These are phyloP conservation scores for Primulina huaijiensis DNA, from an alignment of 257 asterid species.

Conservation along the genomic window DNA sequence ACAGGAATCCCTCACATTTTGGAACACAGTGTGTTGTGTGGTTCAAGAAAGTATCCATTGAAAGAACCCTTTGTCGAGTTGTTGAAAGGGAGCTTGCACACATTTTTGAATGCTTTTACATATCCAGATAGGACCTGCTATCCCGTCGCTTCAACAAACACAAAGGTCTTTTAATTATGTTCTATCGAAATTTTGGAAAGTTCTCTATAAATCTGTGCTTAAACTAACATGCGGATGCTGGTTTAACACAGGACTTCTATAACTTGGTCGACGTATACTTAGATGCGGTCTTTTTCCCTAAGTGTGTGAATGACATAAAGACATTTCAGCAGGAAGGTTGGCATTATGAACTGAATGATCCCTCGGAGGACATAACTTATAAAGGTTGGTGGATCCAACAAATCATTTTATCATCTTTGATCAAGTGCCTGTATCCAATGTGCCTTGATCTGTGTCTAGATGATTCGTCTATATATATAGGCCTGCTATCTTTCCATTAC, in stretches of 20 bases:
- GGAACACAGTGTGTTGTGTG: conserved; percentile 96
- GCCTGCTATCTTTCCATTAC: conserved; percentile 13
- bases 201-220: conserved; percentile 7
- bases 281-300: conserved; percentile 96
- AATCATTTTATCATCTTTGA: conserved; percentile 4
- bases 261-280: conserved; percentile 98
- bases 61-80: conserved; percentile 97
- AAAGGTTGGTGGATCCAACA: conserved; percentile 51
- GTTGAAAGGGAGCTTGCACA: conserved; percentile 91
- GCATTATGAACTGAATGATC: conserved; percentile 96
- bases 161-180: conserved; percentile 54
- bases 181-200: conserved; percentile 3
- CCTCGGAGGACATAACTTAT: conserved; percentile 90
- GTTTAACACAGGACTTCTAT: conserved; percentile 75
- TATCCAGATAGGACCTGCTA: conserved; percentile 99
- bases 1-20: conserved; percentile 97
- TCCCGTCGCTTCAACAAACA: conserved; percentile 96
- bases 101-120: conserved; percentile 95
- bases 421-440: conserved; percentile 6
- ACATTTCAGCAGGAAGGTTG: conserved; percentile 99
- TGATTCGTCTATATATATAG: conserved; percentile 8
- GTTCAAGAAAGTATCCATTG: conserved; percentile 95
- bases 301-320: conserved; percentile 87
- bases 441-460: not conserved
- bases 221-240: conserved; percentile 21